Evolutionary conservation across 2,329 filamentous ascomycete species (phyloP).

Genomic region (Tolypocladium tundrense): DNA sequence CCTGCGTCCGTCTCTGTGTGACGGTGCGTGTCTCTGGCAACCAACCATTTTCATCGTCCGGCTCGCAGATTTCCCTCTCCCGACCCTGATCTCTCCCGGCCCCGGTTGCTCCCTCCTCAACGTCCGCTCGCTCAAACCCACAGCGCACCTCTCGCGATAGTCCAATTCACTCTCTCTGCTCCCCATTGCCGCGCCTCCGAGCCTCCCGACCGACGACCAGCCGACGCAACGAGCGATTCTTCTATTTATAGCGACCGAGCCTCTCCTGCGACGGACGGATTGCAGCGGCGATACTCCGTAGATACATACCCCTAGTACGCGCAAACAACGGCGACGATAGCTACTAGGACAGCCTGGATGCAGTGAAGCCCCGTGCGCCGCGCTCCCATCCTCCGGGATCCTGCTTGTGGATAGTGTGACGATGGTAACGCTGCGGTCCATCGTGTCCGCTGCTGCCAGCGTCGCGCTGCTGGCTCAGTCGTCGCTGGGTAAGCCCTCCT

Average conservation of each 20-base stretch:
- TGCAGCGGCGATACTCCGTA: background rate
- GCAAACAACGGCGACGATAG: background rate
- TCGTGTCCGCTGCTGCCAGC: slow-evolving; percentile 13
- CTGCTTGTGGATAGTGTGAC: slow-evolving; percentile 1
- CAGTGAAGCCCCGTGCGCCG: background rate
- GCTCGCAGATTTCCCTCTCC: no score
- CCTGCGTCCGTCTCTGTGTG: background rate
- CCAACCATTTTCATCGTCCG: background rate
- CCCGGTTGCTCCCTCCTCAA: background rate
- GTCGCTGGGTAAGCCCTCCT: slow-evolving; percentile 10
- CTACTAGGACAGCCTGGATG: slow-evolving; percentile 1
- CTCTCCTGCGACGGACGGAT: background rate
- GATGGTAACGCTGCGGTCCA: slow-evolving; percentile 16
- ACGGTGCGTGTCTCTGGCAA: background rate
- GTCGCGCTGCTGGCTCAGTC: slow-evolving; percentile 11
- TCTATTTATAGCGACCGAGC: background rate
- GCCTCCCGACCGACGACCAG: background rate
- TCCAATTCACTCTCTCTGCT: background rate
- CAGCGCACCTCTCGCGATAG: background rate
- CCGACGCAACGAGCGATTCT: background rate
- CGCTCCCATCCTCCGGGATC: slow-evolving; percentile 3
- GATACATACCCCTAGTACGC: no score
- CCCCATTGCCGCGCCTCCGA: background rate
- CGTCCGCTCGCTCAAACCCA: background rate
- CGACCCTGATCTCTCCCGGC: background rate